Evolutionary conservation across 805 yeast species (phyloP), one percentile per base, ranked within the genome.

Genomic region (Zygotorulaspora florentina): DNA sequence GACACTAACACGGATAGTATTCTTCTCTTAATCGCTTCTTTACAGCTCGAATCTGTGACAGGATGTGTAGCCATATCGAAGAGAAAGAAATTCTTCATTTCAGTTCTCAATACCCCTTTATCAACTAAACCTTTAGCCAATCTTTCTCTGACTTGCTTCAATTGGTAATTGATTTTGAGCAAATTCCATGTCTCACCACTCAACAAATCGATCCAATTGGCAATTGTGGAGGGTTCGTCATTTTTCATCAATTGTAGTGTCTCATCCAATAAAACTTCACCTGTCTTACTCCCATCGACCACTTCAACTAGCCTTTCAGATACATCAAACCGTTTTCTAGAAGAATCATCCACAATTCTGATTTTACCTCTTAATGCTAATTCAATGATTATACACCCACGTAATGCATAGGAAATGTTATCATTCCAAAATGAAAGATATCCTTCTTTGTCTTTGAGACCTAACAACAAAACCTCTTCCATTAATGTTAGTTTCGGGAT

Each of bases 11-110:
- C 63, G 37, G 77, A 75, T 51, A 89, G 70, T 23, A 88, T 79
- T 57, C 97, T 78, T 48, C 80, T 75, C 46, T 82, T 81, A 46
- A 93, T 77, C 45, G 82, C 81, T 55, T 87, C 95, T 68, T 93
- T 93, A 40, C 95, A 82, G 53, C 80, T 71, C 36, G 84, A 76
- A 66, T 93, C 99, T 27, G 90, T 84, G 11, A 93, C 79, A 7
- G 99, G 99, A 67, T 95, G 99, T 8, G 99, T 93, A 26, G 99
- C 96, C 97, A 93, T 93, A 67, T 93, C 99, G 58, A 93, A 93
- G 43, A 93, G 72, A 59, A 93, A 80, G 64, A 93, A 93, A 70
- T 88, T 93, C 65, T 90, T 88, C 66, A 95, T 81, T 68, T 93
- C 99, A 7, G 99, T 93, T 70, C 96, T 83, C 60, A 95, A 76